Evolutionary conservation across 495 filamentous ascomycete species (phyloP), one percentile per base, ranked within the genome.

Genomic region (Extremus antarcticus): DNA sequence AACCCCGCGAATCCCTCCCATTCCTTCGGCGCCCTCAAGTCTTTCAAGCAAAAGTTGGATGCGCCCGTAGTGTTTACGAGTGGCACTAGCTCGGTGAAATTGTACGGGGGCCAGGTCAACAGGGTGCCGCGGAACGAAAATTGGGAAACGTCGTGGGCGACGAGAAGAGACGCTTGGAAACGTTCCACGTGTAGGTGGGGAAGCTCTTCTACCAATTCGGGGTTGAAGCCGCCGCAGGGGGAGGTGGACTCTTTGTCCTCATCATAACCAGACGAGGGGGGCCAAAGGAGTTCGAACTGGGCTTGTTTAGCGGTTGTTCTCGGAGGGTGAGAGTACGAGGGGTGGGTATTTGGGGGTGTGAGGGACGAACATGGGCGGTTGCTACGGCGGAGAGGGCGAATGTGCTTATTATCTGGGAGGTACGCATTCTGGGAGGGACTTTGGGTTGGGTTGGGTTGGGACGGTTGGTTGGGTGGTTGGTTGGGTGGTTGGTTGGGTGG

Each of bases 221-320:
- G 38, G 4, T 9, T 47, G 10, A 46, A 23, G 32, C 76, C 75
- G 47, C 83, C 80, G 63, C 83, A 86, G 40, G 82, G 82, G 57
- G 77, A 78, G 13, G 62, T 67, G 54, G 51, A 32, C 50, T 80
- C 71, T 3, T 61, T 68, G 50, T 74, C 72, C 41, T 79, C 75
- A 47, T 77, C 64, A 59, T 75, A 74, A 19, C 79, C 83, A 25
- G 79, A 76, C 45, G 71, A 67, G 7, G 73, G 51, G 1, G 83
- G 83, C 58, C 72, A 85, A 32, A 67, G 59, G 53, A 86, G 76
- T 3, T 69, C 62, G 72, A 85, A 85, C 64, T 86, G 83, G 11
- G 83, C 81, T n/a, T n/a, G n/a, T n/a, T n/a, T n/a, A n/a, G n/a
- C n/a, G n/a, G n/a, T n/a, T n/a, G n/a, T n/a, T n/a, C n/a, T n/a